Base-by-base conservation (phyloP, 306 rosid genomes). In the Cicer pinnatifidum region DNA sequence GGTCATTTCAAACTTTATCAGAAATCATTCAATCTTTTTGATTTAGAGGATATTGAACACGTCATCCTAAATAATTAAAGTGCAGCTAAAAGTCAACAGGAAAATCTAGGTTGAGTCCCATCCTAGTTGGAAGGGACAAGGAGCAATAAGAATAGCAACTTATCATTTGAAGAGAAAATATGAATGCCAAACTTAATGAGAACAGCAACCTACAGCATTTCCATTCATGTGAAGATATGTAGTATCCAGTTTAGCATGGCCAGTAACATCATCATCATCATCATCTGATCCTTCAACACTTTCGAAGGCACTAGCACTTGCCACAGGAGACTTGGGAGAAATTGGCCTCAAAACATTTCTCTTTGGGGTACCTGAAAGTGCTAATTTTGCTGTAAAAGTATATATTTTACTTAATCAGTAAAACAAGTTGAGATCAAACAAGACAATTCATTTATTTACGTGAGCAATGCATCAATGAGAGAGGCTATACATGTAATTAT, bases 291-390 rank as follows among this genome's bases (percentile, higher is more conserved):
- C 97, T 54, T 90, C 96, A 50, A 85, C 82, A 43, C 89, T 88
- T 76, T 88, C 97, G 20, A 90, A 90, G 61, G 90, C 94, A 69
- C 90, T 88, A 46, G 85, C 92, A 84, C 97, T 92, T 82, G 89
- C 89, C 82, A 85, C 96, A n/a, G 96, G 97, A 37, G 96, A 90
- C 82, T 84, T 92, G 8, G 96, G 94, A 72, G 96, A 86, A 75
- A 77, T 78, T 70, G 88, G 77, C 79, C 87, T 77, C 45, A 84
- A 56, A 67, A 80, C 62, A 71, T 61, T 84, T 76, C 86, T 84
- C 92, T 85, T 88, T 13, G 81, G 58, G 43, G 87, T 51, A 80
- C 74, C 81, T 48, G 67, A 54, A 71, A 37, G 86, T 16, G 76
- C 73, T 48, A 83, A 78, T 75, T 88, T 89, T 61, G 88, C 96